These are phyloP conservation scores for Emydomyces testavorans DNA, from an alignment of 2,329 filamentous ascomycete genomes.

Conservation along the genomic window DNA sequence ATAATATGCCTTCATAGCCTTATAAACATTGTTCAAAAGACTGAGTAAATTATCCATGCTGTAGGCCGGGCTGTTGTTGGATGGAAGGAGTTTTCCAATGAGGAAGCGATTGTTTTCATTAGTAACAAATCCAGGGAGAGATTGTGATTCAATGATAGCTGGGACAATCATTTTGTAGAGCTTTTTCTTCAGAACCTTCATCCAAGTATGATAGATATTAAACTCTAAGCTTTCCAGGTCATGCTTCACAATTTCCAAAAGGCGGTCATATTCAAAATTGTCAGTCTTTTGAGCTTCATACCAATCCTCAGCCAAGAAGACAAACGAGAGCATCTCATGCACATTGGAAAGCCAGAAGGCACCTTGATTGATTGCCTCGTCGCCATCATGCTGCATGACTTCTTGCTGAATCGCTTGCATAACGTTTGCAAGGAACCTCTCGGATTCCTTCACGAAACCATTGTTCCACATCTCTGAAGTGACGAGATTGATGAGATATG, in stretches of 20 bases:
- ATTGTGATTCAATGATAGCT: constrained; percentile 97
- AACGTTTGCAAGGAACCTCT: constrained; percentile 95
- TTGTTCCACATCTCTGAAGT: constrained; percentile 99
- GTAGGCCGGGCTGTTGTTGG: constrained; percentile 83
- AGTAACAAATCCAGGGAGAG: constrained; percentile 92
- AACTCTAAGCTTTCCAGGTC: constrained; percentile 97
- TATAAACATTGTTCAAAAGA: constrained; percentile 91
- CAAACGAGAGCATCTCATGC: constrained; percentile 98
- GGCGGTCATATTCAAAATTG: constrained; percentile 95
- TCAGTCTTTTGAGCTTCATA: constrained; percentile 99
- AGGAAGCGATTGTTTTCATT: constrained; percentile 98
- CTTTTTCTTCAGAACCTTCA: constrained; percentile 99
- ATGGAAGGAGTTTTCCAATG: constrained; percentile 86
- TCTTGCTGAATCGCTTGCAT: constrained; percentile 99
- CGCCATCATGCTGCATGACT: constrained; percentile 96
- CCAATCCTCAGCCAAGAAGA: constrained; percentile 98
- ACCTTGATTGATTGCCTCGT: constrained; percentile 92
- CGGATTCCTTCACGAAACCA: constrained; percentile 97
- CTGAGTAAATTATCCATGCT: constrained; percentile 99
- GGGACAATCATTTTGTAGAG: constrained; percentile 99
- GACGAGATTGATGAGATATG: constrained; percentile 96
- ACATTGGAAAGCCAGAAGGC: constrained; percentile 99
- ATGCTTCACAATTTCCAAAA: constrained; percentile 97
- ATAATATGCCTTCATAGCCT: constrained; percentile 98
- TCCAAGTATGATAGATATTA: constrained; percentile 99